Evolutionary conservation across 2,329 filamentous ascomycete species (phyloP), one percentile per base, ranked within the genome.

Genomic region (Chaetomium globosum): DNA sequence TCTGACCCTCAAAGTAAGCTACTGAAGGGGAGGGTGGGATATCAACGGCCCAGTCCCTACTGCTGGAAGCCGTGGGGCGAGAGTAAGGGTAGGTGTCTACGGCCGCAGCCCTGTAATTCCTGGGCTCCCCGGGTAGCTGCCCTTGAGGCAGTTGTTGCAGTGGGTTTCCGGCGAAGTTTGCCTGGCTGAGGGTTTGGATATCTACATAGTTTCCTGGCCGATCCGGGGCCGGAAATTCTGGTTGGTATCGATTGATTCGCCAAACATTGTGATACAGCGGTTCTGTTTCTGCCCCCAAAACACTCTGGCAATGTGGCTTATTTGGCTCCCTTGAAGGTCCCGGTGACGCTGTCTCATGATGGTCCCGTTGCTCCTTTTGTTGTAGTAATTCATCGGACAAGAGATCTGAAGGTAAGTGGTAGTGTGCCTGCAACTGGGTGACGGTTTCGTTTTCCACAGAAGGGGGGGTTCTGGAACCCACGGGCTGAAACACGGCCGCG

Each of bases 221-320:
- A 16, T 57, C 16, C 3, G 55, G 36, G 9, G 46, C 36, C 12
- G 55, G 55, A 10, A 57, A 57, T 2, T 57, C 55, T 5, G 55
- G 55, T 12, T 46, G 23, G 21, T 57, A 57, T 28, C 36, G 21
- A 6, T 36, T 30, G 9, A 57, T 46, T 30, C 55, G 55, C 55
- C 55, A 57, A 12, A 46, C 36, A 57, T 57, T 30, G 16, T 57
- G 36, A 19, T 46, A 57, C 36, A 23, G 23, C 3, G 55, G 13
- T 6, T n/a, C 31, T 10, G 10, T 26, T 6, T 28, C 21, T 13
- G 7, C 4, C 7, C 7, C 13, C 2, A 36, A 23, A 7, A 4
- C 1, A 2, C 1, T n/a, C 3, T 39, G 21, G 23, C 2, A 12
- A 2, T 4, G 36, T 8, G 55, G 23, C n/a, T 2, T 5, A 23